Conservation (phyloP, 768 basidiomycete species). For the Boletus sp. region DNA sequence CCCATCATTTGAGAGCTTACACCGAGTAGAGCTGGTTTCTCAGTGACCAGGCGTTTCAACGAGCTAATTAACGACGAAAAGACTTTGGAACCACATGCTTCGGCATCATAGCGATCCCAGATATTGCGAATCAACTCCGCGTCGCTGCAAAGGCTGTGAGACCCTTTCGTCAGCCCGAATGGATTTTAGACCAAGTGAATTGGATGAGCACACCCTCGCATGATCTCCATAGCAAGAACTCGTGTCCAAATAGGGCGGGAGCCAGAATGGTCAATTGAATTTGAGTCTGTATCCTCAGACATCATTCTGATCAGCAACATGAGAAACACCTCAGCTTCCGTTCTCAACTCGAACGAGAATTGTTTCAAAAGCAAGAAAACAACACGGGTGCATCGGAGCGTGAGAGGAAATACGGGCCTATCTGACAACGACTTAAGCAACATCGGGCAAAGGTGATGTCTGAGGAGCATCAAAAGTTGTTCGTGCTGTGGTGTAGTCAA, state of each 20-base stretch:
- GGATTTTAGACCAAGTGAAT: background rate
- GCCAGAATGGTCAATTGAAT: constrained; percentile 24
- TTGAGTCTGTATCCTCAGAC: constrained; percentile 47
- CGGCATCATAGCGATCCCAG: constrained; percentile 76
- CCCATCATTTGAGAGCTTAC: constrained; percentile 79
- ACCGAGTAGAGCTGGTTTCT: constrained; percentile 84
- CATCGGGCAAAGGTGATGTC: constrained; percentile 86
- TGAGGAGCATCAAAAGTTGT: constrained; percentile 83
- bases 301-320: constrained; percentile 66
- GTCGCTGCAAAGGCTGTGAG: constrained; percentile 68
- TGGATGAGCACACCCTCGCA: constrained; percentile 62
- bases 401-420: constrained; percentile 79
- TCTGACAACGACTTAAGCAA: constrained; percentile 85
- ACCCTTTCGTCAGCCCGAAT: constrained; percentile 1
- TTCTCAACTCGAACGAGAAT: constrained; percentile 76
- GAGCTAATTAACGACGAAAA: constrained; percentile 79
- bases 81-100: constrained; percentile 60
- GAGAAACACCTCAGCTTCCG: constrained; percentile 86
- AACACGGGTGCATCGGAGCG: constrained; percentile 88
- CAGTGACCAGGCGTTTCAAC: constrained; percentile 82
- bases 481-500: constrained; percentile 51
- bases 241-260: constrained; percentile 79
- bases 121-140: constrained; percentile 73
- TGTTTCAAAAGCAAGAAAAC: constrained; percentile 92
- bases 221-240: constrained; percentile 88